phyloP scores from a whole-genome alignment of 805 yeast species.

The Saccharomycopsis fibuligera region DNA sequence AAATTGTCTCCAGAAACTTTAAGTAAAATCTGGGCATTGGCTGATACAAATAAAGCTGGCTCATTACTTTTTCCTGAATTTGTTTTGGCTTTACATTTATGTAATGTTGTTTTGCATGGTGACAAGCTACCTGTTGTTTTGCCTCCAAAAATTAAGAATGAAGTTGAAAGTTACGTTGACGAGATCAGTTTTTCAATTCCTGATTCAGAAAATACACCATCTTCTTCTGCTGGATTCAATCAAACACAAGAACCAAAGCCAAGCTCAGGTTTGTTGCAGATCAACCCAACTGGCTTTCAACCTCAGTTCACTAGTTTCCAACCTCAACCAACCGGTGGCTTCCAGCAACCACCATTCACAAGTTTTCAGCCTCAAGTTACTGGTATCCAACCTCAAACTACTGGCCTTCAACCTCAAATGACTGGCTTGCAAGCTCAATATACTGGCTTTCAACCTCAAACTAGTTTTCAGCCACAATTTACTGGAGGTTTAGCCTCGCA shows the following conservation, averaged over 20 bases:
- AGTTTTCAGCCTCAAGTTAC: slow-evolving; percentile 37
- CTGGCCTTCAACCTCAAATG: slow-evolving; percentile 33
- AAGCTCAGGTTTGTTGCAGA: slow-evolving; percentile 17
- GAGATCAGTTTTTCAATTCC: slow-evolving; percentile 71
- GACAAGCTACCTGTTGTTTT: slow-evolving; percentile 67
- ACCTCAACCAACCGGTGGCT: slow-evolving; percentile 30
- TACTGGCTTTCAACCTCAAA: slow-evolving; percentile 32
- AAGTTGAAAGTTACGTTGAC: slow-evolving; percentile 84
- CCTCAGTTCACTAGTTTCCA: slow-evolving; percentile 34
- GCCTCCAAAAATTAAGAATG: slow-evolving; percentile 70
- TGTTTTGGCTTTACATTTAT: slow-evolving; percentile 83
- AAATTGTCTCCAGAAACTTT: slow-evolving; percentile 67
- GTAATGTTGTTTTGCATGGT: slow-evolving; percentile 71
- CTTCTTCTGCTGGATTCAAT: slow-evolving; percentile 31
- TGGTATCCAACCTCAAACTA: slow-evolving; percentile 29
- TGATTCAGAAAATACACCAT: slow-evolving; percentile 18
- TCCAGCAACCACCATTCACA: slow-evolving; percentile 33
- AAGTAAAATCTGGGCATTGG: slow-evolving; percentile 83
- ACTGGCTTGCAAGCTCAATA: slow-evolving; percentile 32
- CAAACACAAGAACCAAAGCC: slow-evolving; percentile 19
- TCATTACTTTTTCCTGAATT: slow-evolving; percentile 87
- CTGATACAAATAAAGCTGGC: slow-evolving; percentile 88
- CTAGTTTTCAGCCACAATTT: slow-evolving; percentile 43
- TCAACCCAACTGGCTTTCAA: slow-evolving; percentile 30
- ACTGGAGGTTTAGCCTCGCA: slow-evolving; percentile 38